Percentiles rank a stretch among this genome's conserved stretches.
Evolutionary conservation across 805 yeast species (phyloP).

Genomic region (Ogataea neopini): DNA sequence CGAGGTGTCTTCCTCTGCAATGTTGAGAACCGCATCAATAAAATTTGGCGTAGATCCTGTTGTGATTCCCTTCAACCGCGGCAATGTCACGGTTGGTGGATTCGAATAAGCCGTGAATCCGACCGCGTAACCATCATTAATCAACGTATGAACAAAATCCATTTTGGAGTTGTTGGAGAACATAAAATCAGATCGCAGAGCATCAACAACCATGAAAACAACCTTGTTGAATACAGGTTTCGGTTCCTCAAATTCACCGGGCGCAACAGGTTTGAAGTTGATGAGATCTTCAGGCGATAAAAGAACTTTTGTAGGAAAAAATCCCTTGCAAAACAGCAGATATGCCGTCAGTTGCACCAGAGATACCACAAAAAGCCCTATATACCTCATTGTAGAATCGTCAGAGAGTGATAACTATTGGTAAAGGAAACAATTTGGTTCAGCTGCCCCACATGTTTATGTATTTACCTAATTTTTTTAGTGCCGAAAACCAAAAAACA

Average conservation of each 20-base stretch:
- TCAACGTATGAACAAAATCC: constrained; percentile 62
- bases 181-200: constrained; percentile 85
- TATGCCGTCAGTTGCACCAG: constrained; percentile 53
- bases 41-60: constrained; percentile 95
- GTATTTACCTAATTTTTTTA: background rate
- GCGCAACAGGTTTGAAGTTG: constrained; percentile 33
- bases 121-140: constrained; percentile 67
- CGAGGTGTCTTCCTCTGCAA: constrained; percentile 83
- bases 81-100: constrained; percentile 97
- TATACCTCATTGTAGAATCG: constrained; percentile 15
- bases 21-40: constrained; percentile 89
- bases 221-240: constrained; percentile 60
- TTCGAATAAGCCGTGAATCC: constrained; percentile 91
- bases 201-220: constrained; percentile 88
- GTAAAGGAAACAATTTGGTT: background rate
- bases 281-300: constrained; percentile 58
- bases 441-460: constrained; percentile 2
- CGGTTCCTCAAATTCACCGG: constrained; percentile 32
- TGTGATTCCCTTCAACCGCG: constrained; percentile 88
- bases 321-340: constrained; percentile 72
- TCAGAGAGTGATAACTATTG: background rate
- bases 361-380: constrained; percentile 22
- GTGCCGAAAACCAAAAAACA: background rate
- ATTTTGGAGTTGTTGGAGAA: constrained; percentile 67
- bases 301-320: constrained; percentile 86